Base-by-base conservation (phyloP, 169 alveolate species). In the Cytauxzoon felis region DNA sequence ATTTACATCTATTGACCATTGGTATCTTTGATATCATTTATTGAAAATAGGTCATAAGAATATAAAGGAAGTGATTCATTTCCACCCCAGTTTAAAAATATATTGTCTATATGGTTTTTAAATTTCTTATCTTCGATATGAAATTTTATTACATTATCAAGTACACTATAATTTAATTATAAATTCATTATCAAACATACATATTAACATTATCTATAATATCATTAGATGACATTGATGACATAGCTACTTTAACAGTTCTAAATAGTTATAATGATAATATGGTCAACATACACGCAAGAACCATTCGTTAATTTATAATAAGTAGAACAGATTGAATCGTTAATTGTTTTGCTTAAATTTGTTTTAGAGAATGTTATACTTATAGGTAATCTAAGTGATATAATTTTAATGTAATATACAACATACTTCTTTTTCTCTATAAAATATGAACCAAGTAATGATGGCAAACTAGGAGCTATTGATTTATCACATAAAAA, bases 401-500 rank as follows among this genome's bases (percentile, higher is more conserved):
- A n/a, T n/a, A n/a, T n/a, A n/a, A n/a, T n/a, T n/a, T n/a, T n/a
- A n/a, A n/a, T n/a, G n/a, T n/a, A n/a, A 18, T 29, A 49, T 29
- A 47, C 58, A 3, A 49, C 58, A 8, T n/a, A 36, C 59, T 73
- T 73, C 62, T 73, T 73, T 72, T 64, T 73, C 27, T 73, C 80
- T 23, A 73, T 73, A 27, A 78, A 78, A 5, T 38, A n/a, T 29
- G 75, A 64, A 38, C 87, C 87, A 54, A 78, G 61, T 0, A 49
- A 56, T 23, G 80, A 43, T 24, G 85, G 84, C 26, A 78, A 33
- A 40, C 73, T 53, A 32, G 85, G 85, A 11, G 67, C 57, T 5
- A 78, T 71, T 27, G 84, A 45, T 43, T 48, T 38, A 68, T 78
- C 87, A 51, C 80, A 21, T 4, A 78, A 32, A 41, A 78, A 78